A percentile compares a stretch with the other conserved stretches of the same genome.
Evolutionary conservation across 2,329 filamentous ascomycete genomes (phyloP).

Genomic region (Malbranchea cinnamomea): DNA sequence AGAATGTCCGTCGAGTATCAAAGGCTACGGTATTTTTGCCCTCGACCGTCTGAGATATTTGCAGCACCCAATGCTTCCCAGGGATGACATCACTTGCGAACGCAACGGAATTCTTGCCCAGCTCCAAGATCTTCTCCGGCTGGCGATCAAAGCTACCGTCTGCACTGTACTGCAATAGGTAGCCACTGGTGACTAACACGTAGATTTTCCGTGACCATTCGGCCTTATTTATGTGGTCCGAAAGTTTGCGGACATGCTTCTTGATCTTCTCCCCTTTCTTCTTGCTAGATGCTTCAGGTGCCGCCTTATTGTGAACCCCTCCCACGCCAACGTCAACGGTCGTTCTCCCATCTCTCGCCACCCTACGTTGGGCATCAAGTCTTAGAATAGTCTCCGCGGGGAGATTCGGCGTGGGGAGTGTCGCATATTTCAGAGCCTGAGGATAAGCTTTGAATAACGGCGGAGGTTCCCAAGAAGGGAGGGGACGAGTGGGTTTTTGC

Average conservation of each 20-base stretch:
- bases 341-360: constrained; percentile 10
- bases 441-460: constrained; percentile 79
- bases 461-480: constrained; percentile 47
- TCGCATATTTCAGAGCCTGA: constrained; percentile 63
- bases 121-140: constrained; percentile 32
- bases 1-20: constrained; percentile 21
- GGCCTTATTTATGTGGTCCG: constrained; percentile 23
- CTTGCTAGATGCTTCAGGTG: constrained; percentile 12
- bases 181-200: constrained; percentile 29
- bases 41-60: constrained; percentile 26
- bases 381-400: constrained; percentile 56
- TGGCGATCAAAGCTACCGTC: constrained; percentile 31
- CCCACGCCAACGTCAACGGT: constrained; percentile 6
- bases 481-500: constrained; percentile 12
- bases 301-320: constrained; percentile 10
- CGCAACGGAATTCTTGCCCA: constrained; percentile 31
- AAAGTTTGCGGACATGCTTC: constrained; percentile 22
- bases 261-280: constrained; percentile 22
- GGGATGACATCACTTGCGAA: constrained; percentile 36
- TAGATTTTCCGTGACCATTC: constrained; percentile 32
- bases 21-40: constrained; percentile 10
- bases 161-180: constrained; percentile 31
- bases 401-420: constrained; percentile 50
- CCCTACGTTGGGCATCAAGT: constrained; percentile 24
- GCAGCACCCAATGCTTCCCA: constrained; percentile 34